Base-by-base conservation (phyloP, 768 basidiomycete genomes). In the Phlebiopsis flavidoalba region DNA sequence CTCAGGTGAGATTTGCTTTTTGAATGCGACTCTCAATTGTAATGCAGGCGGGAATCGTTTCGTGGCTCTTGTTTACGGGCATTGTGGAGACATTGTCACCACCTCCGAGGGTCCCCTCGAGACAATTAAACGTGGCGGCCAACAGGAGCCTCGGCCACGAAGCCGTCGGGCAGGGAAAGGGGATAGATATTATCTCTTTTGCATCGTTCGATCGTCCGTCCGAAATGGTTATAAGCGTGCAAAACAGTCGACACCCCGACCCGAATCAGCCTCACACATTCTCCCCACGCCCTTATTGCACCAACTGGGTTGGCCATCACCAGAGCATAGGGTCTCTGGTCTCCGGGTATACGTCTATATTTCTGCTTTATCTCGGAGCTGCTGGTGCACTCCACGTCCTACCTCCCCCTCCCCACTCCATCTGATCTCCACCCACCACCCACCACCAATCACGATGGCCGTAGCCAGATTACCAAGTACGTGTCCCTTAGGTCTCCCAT, bases 241-340 rank as follows among this genome's bases (percentile, higher is more conserved):
- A 21, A n/a, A 58, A 19, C 46, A 53, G 53, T 52, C 51, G 22
- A 36, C 31, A 22, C 33, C 36, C 56, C 40, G 57, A 49, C 49
- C 40, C 54, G 43, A 59, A 62, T 58, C 53, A 50, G 57, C 57
- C 24, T 58, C 60, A 62, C 57, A 26, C 50, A 31, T 61, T 58
- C 54, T 58, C 61, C 49, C 51, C 51, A 47, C 52, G 46, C 55
- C 35, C 61, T 62, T 53, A 53, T 60, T 58, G 45, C n/a, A n/a
- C 56, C 61, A 62, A 59, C 56, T 58, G 57, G 57, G 61, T 58
- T 51, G 57, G 57, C 57, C 61, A 58, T 54, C 61, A 53, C 57
- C 61, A 58, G 61, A 62, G 61, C 61, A 53, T 62, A 54, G 61
- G 61, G 56, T 58, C 61, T 62, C 61, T 62, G 61, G 61, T 50